Percentiles rank a stretch among this genome's conserved stretches.
Evolutionary conservation across 2,329 filamentous ascomycete species (phyloP).

Genomic region (Coniella vitis): DNA sequence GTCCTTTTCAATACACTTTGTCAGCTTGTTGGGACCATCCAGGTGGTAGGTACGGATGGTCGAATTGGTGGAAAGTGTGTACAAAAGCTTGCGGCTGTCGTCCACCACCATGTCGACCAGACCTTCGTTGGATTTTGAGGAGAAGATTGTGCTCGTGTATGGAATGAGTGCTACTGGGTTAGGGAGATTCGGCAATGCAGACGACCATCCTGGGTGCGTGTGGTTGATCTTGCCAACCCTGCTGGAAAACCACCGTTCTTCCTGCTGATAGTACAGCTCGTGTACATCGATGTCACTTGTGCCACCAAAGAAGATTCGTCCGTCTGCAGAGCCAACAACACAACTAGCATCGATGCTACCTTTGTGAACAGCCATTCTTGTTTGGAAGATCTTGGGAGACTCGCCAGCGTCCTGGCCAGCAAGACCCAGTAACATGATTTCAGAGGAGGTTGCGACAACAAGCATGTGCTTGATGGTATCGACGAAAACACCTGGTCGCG

Average conservation of each 20-base stretch:
- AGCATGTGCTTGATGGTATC: constrained; percentile 79
- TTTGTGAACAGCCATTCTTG: constrained; percentile 73
- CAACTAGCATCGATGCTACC: constrained; percentile 70
- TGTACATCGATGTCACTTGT: constrained; percentile 78
- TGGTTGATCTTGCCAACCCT: constrained; percentile 86
- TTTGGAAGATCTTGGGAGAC: constrained; percentile 72
- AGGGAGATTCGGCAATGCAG: constrained; percentile 49
- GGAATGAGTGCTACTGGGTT: constrained; percentile 35
- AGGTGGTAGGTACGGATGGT: constrained; percentile 91
- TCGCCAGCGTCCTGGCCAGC: constrained; percentile 50
- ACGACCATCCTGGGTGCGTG: constrained; percentile 65
- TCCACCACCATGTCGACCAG: constrained; percentile 80
- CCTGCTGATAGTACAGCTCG: constrained; percentile 92
- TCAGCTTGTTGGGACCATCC: constrained; percentile 55
- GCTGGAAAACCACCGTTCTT: constrained; percentile 93
- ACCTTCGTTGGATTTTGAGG: constrained; percentile 49
- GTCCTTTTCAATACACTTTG: constrained; percentile 59
- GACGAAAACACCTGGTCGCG: constrained; percentile 82
- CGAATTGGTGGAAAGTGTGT: constrained; percentile 81
- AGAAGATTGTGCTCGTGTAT: constrained; percentile 40
- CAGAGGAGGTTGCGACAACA: constrained; percentile 77
- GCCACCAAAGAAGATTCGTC: constrained; percentile 90
- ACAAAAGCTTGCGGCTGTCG: constrained; percentile 80
- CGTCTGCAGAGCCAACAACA: constrained; percentile 74
- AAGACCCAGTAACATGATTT: constrained; percentile 86